phyloP scores from a whole-genome alignment of 2,329 filamentous ascomycete species.

The Pyricularia grisea region DNA sequence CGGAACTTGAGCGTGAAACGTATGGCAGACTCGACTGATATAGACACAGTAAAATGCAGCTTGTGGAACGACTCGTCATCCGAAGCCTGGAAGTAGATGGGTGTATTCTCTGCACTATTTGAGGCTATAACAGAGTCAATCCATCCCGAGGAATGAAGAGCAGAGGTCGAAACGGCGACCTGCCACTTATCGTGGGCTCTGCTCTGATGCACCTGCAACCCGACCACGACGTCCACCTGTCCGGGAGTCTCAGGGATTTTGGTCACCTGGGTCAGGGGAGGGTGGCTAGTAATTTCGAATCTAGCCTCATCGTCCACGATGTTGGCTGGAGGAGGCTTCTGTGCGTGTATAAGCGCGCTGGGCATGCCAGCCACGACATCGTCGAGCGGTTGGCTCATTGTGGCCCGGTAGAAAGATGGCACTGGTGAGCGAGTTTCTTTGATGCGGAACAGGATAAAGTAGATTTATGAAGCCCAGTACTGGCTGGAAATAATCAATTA shows the following conservation, averaged over 20 bases:
- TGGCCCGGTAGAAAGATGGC: not conserved
- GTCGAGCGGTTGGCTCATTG: slow-evolving; percentile 15
- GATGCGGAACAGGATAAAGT: not conserved
- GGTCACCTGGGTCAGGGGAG: slow-evolving; percentile 68
- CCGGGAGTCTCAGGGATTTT: slow-evolving; percentile 39
- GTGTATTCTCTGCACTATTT: slow-evolving; percentile 15
- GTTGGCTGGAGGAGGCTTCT: slow-evolving; percentile 19
- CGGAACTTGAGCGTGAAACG: slow-evolving; percentile 68
- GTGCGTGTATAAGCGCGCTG: slow-evolving; percentile 22
- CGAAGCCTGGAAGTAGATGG: slow-evolving; percentile 41
- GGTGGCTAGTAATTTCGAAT: slow-evolving; percentile 41
- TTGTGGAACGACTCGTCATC: slow-evolving; percentile 20
- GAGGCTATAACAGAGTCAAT: slow-evolving; percentile 36
- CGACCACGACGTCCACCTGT: slow-evolving; percentile 52
- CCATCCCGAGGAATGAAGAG: slow-evolving; percentile 33
- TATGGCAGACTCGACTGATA: slow-evolving; percentile 38
- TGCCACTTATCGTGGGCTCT: slow-evolving; percentile 55
- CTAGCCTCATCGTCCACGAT: slow-evolving; percentile 14
- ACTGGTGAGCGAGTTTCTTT: not conserved
- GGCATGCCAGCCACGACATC: slow-evolving; percentile 27
- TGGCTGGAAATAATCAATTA: not conserved
- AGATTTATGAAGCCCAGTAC: not conserved
- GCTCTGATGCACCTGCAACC: slow-evolving; percentile 55
- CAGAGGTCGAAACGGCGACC: slow-evolving; percentile 62
- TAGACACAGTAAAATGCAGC: slow-evolving; percentile 43